These are phyloP conservation scores for Oryza meyeriana DNA, from an alignment of 176 grass and related monocot species.

Conservation along the genomic window DNA sequence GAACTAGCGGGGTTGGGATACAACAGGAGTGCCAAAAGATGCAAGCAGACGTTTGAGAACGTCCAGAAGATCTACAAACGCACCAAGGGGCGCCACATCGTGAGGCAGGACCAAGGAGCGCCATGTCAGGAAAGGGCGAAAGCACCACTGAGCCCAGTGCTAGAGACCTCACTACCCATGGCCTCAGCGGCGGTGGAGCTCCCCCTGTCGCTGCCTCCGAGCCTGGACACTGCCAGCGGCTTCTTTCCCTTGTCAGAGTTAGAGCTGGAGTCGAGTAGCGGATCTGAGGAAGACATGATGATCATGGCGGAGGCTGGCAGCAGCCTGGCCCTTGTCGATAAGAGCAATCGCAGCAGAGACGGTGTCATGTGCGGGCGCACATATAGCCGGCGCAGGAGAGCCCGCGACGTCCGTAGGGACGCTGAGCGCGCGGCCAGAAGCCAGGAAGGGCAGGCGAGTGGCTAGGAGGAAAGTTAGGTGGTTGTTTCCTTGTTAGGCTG, in stretches of 20 bases:
- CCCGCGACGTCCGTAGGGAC: too few relatives aligned
- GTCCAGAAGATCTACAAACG: conserved; percentile 94
- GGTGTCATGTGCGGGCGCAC: too few relatives aligned
- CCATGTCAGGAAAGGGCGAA: conserved; percentile 1
- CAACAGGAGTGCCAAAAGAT: conserved; percentile 83
- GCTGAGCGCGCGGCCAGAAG: too few relatives aligned
- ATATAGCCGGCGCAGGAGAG: too few relatives aligned
- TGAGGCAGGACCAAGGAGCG: conserved; percentile 29
- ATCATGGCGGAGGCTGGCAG: conserved; percentile 40
- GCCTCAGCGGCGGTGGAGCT: conserved; percentile 7
- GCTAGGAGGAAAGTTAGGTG: too few relatives aligned
- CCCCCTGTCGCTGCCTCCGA: background rate
- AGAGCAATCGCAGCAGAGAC: conserved; percentile 12
- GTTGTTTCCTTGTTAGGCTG: too few relatives aligned
- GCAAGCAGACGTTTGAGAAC: conserved; percentile 73
- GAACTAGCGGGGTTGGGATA: conserved; percentile 76
- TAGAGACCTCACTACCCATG: background rate
- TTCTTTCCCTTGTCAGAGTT: conserved; percentile 49
- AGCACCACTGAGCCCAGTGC: conserved; percentile 43
- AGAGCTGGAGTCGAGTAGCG: conserved; percentile 54
- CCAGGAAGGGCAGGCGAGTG: too few relatives aligned
- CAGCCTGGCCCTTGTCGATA: conserved; percentile 5
- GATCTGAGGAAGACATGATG: conserved; percentile 50
- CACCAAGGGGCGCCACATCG: conserved; percentile 76
- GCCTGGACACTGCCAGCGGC: conserved; percentile 42